A percentile compares a stretch with the other conserved stretches of the same genome.
Evolutionary conservation across 352 stramenopile species (phyloP).

Genomic region (Sclerospora graminicola): DNA sequence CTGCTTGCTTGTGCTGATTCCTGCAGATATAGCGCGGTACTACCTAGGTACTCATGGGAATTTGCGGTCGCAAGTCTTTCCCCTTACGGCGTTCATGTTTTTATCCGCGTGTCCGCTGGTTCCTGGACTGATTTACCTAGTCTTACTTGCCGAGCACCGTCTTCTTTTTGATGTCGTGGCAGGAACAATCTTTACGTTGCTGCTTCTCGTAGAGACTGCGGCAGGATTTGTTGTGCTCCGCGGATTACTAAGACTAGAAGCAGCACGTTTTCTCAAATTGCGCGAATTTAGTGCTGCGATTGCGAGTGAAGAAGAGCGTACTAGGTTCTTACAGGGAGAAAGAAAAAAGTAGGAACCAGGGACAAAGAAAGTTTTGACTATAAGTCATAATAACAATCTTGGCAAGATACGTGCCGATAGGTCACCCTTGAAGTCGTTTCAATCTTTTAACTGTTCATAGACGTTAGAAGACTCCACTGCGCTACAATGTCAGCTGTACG

Average conservation of each 20-base stretch:
- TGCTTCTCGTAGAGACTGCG: slow-evolving; percentile 32
- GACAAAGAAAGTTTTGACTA: no score
- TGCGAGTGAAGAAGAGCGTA: slow-evolving; percentile 6
- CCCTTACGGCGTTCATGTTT: no score
- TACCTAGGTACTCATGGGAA: slow-evolving; percentile 51
- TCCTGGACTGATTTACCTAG: slow-evolving; percentile 41
- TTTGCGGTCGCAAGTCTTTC: slow-evolving; percentile 45
- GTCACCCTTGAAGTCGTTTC: no score
- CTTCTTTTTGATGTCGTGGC: slow-evolving; percentile 39
- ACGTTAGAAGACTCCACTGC: no score
- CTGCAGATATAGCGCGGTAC: slow-evolving; percentile 39
- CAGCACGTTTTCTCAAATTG: slow-evolving; percentile 45
- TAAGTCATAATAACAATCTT: no score
- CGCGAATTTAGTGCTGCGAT: slow-evolving; percentile 17
- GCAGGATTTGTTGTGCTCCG: slow-evolving; percentile 34
- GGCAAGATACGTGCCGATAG: no score
- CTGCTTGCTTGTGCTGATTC: slow-evolving; percentile 34
- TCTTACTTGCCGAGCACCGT: slow-evolving; percentile 39
- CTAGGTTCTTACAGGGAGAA: slow-evolving; percentile 6
- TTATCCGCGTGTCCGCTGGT: slow-evolving; percentile 48
- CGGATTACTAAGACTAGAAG: slow-evolving; percentile 45
- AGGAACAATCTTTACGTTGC: slow-evolving; percentile 19
- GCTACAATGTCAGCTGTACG: no score
- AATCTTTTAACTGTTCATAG: no score
- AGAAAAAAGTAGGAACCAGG: no score